These are phyloP conservation scores for Kuraishia borneana DNA, from an alignment of 805 yeast genomes.

Conservation along the genomic window DNA sequence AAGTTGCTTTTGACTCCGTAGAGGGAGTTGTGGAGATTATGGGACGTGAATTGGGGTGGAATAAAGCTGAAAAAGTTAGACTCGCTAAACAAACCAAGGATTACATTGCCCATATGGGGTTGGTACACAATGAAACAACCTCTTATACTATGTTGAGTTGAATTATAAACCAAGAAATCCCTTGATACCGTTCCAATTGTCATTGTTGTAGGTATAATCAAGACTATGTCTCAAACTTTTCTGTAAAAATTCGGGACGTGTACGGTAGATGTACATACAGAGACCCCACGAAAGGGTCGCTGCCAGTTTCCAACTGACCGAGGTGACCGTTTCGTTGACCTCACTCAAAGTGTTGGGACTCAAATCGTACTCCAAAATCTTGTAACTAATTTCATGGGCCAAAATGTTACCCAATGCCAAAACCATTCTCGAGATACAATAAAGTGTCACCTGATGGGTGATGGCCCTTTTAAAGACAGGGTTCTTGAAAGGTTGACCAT, in stretches of 20 bases:
- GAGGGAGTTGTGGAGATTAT: conserved; percentile 80
- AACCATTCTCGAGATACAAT: conserved; percentile 58
- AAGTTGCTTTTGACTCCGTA: conserved; percentile 68
- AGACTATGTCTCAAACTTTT: conserved; percentile 53
- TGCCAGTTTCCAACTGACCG: conserved; percentile 41
- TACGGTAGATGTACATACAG: conserved; percentile 60
- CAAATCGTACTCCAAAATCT: conserved; percentile 6
- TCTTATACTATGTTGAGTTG: conserved; percentile 4
- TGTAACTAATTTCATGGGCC: conserved; percentile 16
- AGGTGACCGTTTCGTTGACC: background rate
- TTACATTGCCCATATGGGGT: conserved; percentile 56
- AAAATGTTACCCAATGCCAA: conserved; percentile 48
- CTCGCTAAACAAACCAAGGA: conserved; percentile 43
- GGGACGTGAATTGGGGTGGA: conserved; percentile 76
- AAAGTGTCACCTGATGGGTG: conserved; percentile 65
- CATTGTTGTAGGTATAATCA: conserved; percentile 46
- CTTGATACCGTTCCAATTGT: conserved; percentile 2
- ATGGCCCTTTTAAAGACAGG: conserved; percentile 20
- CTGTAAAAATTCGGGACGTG: conserved; percentile 52
- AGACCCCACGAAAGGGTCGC: conserved; percentile 63
- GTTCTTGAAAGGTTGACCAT: conserved; percentile 10
- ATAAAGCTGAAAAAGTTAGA: conserved; percentile 40
- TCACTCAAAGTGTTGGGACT: background rate
- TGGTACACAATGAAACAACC: conserved; percentile 14
- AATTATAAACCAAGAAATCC: conserved; percentile 2